Conservation (phyloP, 1,139 yeast species). For the Arxiozyma slooffiae region DNA sequence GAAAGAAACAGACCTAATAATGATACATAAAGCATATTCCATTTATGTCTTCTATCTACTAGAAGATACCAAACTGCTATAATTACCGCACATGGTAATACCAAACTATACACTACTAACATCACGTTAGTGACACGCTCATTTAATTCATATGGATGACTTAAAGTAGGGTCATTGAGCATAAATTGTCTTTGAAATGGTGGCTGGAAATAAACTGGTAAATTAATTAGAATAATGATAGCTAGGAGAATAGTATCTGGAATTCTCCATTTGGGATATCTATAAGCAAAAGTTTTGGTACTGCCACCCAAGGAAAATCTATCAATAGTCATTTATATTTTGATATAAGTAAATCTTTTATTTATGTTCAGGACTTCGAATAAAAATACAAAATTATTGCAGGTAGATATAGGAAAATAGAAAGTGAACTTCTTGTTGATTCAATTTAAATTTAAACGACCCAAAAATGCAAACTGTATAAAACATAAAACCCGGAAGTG, state of each 20-base stretch:
- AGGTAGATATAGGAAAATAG: not conserved
- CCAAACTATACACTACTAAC: constrained; percentile 34
- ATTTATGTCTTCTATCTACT: constrained; percentile 36
- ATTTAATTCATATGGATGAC: constrained; percentile 61
- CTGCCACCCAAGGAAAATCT: constrained; percentile 42
- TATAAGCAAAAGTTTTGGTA: constrained; percentile 10
- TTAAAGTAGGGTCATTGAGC: constrained; percentile 45
- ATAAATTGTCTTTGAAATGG: constrained; percentile 70
- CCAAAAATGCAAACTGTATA: not conserved
- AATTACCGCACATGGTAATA: constrained; percentile 37
- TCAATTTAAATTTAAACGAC: not conserved
- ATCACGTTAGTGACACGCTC: constrained; percentile 47
- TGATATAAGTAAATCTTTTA: not conserved
- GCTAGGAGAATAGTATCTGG: constrained; percentile 44
- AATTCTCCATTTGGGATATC: constrained; percentile 44
- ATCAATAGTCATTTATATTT: constrained; percentile 30
- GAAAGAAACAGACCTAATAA: constrained; percentile 45
- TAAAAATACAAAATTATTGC: too few species aligned
- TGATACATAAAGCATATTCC: constrained; percentile 40
- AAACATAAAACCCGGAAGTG: not conserved
- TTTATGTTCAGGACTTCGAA: not conserved
- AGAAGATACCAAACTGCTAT: constrained; percentile 30
- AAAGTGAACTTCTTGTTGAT: not conserved
- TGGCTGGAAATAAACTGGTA: constrained; percentile 37
- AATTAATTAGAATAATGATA: constrained; percentile 37